These are phyloP conservation scores for Epichloe uncinata DNA, from an alignment of 2,329 filamentous ascomycete species.

Conservation along the genomic window DNA sequence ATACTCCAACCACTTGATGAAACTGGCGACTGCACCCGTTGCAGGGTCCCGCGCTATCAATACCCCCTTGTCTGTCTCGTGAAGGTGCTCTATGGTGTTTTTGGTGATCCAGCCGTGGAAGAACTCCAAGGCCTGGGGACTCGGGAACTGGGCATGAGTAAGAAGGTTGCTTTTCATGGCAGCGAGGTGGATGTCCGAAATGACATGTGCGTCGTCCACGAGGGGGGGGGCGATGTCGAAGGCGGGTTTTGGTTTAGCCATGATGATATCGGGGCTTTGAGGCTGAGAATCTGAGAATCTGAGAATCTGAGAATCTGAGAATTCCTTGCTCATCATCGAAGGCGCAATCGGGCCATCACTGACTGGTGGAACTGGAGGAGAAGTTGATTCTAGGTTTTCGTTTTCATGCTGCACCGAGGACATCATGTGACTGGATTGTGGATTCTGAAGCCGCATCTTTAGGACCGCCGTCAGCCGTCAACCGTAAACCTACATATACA, in stretches of 20 bases:
- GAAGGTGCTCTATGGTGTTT: slow-evolving; percentile 18
- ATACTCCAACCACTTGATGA: slow-evolving; percentile 24
- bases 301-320: no score
- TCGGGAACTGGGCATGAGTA: slow-evolving; percentile 27
- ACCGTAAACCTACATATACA: no score
- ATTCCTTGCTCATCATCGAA: background rate
- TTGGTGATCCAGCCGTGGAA: slow-evolving; percentile 18
- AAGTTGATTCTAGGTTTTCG: background rate
- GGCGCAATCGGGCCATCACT: background rate
- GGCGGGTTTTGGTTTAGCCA: background rate
- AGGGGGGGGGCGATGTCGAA: slow-evolving; percentile 17
- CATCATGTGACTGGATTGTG: no score
- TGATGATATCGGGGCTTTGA: background rate
- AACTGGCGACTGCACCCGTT: slow-evolving; percentile 19
- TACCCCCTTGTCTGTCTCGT: slow-evolving; percentile 15
- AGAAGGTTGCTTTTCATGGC: slow-evolving; percentile 27
- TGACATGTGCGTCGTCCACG: slow-evolving; percentile 12
- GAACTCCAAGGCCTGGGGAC: slow-evolving; percentile 14
- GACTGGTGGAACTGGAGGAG: background rate
- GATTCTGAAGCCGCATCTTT: no score
- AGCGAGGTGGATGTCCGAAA: slow-evolving; percentile 21
- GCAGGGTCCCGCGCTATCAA: slow-evolving; percentile 20
- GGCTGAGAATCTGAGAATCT: no score
- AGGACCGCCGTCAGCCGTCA: no score
- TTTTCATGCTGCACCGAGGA: background rate